Base-by-base conservation (phyloP, 768 basidiomycete genomes). In the Xerocomellus chrysenteron region DNA sequence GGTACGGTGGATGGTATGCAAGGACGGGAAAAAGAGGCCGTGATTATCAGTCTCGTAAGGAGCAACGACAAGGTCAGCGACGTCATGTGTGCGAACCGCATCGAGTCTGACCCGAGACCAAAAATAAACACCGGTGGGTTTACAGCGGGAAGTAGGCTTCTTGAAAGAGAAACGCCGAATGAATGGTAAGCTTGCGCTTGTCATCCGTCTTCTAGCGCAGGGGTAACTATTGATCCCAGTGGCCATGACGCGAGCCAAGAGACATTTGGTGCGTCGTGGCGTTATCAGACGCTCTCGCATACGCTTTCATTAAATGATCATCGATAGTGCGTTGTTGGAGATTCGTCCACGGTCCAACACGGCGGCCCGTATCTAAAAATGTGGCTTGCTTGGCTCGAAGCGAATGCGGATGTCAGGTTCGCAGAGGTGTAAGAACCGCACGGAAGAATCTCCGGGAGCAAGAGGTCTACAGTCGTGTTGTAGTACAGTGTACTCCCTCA, bases 1-100 rank as follows among this genome's bases (percentile, higher is more conserved):
- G 97, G 95, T 1, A 92, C 90, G 0, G 94, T 98, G 1, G 97
- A 98, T 67, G 94, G 94, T 0, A 91, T 98, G 87, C 97, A 99
- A 76, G 96, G 96, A 0, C 83, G 97, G 47, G 96, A 99, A 70
- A 93, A 93, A 62, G 93, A 98, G 52, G 94, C 94, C 0, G 84
- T 98, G 39, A 83, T 98, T 24, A 90, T 99, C 51, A 92, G 85
- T 61, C 82, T 99, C 4, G 97, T 98, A 2, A 80, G 97, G 26
- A 95, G 93, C 62, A 99, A 98, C 65, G 86, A 90, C 51, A 85
- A 82, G 73, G 90, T 87, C 28, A 28, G 65, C 5, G 2, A 5
- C 24, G 3, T 19, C 48, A 56, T 5, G 75, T 66, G 16, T 17
- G 17, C 10, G 9, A 14, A 4, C 28, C 36, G n/a, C 28, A 41